Percentiles rank a stretch among this genome's conserved stretches.
Conservation (phyloP, 208 protist species). For the Acanthamoeba royreba region DNA sequence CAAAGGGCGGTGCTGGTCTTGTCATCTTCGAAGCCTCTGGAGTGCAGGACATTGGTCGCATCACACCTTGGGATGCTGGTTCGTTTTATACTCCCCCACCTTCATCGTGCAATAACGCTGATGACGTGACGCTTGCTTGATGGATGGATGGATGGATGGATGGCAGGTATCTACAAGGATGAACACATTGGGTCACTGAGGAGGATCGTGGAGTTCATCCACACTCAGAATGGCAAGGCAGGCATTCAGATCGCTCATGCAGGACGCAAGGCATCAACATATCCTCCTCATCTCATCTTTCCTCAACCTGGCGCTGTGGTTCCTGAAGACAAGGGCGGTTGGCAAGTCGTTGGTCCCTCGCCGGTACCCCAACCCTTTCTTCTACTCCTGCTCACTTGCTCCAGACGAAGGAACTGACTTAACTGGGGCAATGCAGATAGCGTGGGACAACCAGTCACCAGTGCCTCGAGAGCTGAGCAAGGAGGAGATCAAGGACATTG, state of each 20-base stretch:
- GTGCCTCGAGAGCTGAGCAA: slow-evolving; percentile 72
- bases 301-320: background rate
- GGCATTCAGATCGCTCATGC: slow-evolving; percentile 57
- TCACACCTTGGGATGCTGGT: slow-evolving; percentile 59
- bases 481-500: slow-evolving; percentile 77
- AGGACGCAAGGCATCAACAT: slow-evolving; percentile 40
- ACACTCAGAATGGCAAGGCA: slow-evolving; percentile 5
- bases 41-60: slow-evolving; percentile 55
- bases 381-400: slow-evolving; percentile 61
- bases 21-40: slow-evolving; percentile 62
- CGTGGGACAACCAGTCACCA: slow-evolving; percentile 62
- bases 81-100: background rate
- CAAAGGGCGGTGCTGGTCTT: slow-evolving; percentile 55
- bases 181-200: slow-evolving; percentile 62
- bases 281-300: background rate
- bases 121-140: background rate
- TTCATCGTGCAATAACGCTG: background rate
- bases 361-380: background rate
- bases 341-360: background rate
- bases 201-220: slow-evolving; percentile 55
- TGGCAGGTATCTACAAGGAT: slow-evolving; percentile 47
- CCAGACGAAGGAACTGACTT: background rate
- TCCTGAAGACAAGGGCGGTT: slow-evolving; percentile 50
- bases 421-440: background rate
- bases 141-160: too few relatives aligned